phyloP scores from a whole-genome alignment of 129 eudicot genomes.

The Pulicaria dysenterica region DNA sequence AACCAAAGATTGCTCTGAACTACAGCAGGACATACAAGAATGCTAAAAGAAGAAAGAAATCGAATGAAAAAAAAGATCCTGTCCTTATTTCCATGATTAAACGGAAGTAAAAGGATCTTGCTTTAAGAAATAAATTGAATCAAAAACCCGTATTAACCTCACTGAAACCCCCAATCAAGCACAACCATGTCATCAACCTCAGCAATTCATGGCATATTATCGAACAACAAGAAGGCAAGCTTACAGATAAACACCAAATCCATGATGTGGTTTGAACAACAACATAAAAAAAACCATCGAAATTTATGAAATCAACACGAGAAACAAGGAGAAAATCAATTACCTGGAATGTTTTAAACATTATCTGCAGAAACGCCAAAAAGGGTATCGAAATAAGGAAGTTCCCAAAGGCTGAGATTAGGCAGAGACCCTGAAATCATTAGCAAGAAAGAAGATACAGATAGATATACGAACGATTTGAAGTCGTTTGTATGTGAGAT shows the following conservation, averaged over 20 bases:
- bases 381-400: constrained; percentile 26
- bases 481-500: constrained; percentile 25
- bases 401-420: constrained; percentile 32
- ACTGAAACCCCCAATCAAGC: background rate
- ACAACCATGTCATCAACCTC: background rate
- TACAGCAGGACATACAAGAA: background rate
- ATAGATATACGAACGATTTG: background rate
- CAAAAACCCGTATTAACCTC: background rate
- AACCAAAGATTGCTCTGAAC: background rate
- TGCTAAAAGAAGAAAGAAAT: constrained; percentile 20
- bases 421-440: constrained; percentile 47
- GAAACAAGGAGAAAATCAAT: background rate
- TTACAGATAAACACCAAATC: constrained; percentile 8
- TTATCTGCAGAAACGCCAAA: constrained; percentile 24
- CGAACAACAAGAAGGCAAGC: constrained; percentile 27
- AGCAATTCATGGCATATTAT: constrained; percentile 4
- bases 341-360: constrained; percentile 38
- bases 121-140: background rate
- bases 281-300: background rate
- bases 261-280: constrained; percentile 13
- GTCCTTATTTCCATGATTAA: background rate
- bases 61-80: background rate
- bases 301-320: background rate
- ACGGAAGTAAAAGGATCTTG: background rate
- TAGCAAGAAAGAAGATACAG: constrained; percentile 19